Evolutionary conservation across 805 yeast genomes (phyloP).

Genomic region (Wilhelminamyces savonicus): DNA sequence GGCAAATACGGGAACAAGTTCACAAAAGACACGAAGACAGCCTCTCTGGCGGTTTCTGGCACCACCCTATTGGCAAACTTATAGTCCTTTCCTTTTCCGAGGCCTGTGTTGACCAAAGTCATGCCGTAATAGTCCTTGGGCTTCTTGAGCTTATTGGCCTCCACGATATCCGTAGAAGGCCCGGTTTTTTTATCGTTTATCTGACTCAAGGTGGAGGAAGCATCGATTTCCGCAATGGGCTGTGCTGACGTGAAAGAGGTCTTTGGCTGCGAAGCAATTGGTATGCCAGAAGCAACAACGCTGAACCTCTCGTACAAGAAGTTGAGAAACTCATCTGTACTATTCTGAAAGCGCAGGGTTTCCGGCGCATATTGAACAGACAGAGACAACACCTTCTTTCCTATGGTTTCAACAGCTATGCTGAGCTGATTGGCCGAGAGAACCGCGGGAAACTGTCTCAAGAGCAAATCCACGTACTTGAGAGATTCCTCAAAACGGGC

Average conservation of each 20-base stretch:
- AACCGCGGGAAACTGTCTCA: conserved; percentile 50
- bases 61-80: conserved; percentile 16
- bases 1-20: conserved; percentile 49
- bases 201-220: conserved; percentile 27
- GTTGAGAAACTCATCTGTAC: conserved; percentile 34
- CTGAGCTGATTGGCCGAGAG: conserved; percentile 50
- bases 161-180: conserved; percentile 14
- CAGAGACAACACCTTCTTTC: conserved; percentile 30
- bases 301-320: conserved; percentile 37
- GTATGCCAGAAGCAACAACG: conserved; percentile 24
- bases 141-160: conserved; percentile 23
- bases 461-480: conserved; percentile 40
- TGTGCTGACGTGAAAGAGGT: conserved; percentile 30
- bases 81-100: conserved; percentile 9
- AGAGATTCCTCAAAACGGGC: conserved; percentile 14
- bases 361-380: conserved; percentile 10
- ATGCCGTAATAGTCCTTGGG: conserved; percentile 22
- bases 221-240: conserved; percentile 30
- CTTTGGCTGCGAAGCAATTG: conserved; percentile 4
- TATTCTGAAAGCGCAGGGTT: conserved; percentile 3
- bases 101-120: conserved; percentile 7
- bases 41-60: conserved; percentile 42
- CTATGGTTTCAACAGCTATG: conserved; percentile 52
- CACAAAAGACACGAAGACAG: conserved; percentile 41
- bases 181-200: conserved; percentile 13